Evolutionary conservation across 2,329 filamentous ascomycete species (phyloP).

Genomic region (Hymenoscyphus repandus): DNA sequence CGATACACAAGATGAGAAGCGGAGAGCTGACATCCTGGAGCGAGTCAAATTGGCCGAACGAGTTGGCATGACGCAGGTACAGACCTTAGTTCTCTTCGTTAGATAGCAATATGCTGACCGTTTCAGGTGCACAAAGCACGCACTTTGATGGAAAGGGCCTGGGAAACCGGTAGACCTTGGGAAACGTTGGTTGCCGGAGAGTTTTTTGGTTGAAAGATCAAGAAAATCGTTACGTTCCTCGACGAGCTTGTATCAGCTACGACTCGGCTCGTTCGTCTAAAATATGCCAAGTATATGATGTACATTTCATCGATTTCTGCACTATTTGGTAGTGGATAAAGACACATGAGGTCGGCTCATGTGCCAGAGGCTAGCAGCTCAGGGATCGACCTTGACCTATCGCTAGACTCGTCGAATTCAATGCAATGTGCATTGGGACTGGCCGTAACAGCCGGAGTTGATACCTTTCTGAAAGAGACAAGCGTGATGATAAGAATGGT

Average conservation of each 20-base stretch:
- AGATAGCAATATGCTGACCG: slow-evolving; percentile 27
- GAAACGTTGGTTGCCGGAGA: slow-evolving; percentile 48
- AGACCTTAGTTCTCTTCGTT: not conserved
- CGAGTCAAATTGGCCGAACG: slow-evolving; percentile 40
- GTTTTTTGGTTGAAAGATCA: slow-evolving; percentile 14
- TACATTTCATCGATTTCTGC: not conserved
- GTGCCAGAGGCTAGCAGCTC: not conserved
- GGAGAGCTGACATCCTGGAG: slow-evolving; percentile 57
- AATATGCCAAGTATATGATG: not conserved
- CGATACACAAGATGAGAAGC: slow-evolving; percentile 53
- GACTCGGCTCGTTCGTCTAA: slow-evolving; percentile 9
- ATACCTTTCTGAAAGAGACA: slow-evolving; percentile 33
- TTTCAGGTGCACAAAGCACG: slow-evolving; percentile 49
- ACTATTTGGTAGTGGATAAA: slow-evolving; percentile 5
- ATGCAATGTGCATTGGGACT: not conserved
- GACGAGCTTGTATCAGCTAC: too few relatives aligned
- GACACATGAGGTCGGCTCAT: slow-evolving; percentile 1
- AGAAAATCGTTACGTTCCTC: not conserved
- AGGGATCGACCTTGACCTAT: not conserved
- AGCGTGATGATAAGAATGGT: slow-evolving; percentile 51
- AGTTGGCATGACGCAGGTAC: slow-evolving; percentile 1
- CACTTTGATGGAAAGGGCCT: slow-evolving; percentile 62
- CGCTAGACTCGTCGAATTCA: not conserved
- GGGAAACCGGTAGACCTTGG: slow-evolving; percentile 64
- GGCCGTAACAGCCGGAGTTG: not conserved